Evolutionary conservation across 129 eudicot species (phyloP).

Genomic region (Silybum marianum): DNA sequence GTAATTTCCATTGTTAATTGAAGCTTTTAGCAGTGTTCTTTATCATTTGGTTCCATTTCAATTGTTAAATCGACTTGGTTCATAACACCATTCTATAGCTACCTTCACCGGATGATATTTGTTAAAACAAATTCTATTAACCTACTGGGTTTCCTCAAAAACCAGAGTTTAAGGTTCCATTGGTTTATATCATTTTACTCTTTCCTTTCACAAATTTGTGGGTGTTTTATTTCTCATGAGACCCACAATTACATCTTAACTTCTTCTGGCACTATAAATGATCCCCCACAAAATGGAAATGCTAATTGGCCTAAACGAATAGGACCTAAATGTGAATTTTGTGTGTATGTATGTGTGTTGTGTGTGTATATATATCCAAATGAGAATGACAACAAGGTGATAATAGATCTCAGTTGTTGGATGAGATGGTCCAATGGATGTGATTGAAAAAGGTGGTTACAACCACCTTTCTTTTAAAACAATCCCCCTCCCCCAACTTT

Average conservation of each 20-base stretch:
- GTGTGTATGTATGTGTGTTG: no score
- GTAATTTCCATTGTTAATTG: no score
- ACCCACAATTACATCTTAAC: background rate
- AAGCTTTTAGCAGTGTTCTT: no score
- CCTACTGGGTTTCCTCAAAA: background rate
- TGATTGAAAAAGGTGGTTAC: background rate
- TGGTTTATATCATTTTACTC: background rate
- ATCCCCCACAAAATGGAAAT: background rate
- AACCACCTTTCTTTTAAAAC: background rate
- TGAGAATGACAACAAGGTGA: background rate
- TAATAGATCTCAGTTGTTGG: background rate
- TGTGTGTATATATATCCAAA: no score
- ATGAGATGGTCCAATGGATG: background rate
- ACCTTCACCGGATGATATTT: background rate
- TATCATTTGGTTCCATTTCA: no score
- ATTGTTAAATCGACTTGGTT: no score
- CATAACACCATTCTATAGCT: background rate
- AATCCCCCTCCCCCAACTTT: background rate
- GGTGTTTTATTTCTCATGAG: background rate
- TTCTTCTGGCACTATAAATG: background rate
- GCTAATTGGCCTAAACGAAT: background rate
- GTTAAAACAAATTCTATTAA: background rate
- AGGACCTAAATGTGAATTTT: background rate
- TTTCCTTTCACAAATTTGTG: background rate
- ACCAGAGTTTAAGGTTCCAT: background rate